These are phyloP conservation scores for Rubia occidens DNA, from an alignment of 305 asterid genomes.

Conservation along the genomic window DNA sequence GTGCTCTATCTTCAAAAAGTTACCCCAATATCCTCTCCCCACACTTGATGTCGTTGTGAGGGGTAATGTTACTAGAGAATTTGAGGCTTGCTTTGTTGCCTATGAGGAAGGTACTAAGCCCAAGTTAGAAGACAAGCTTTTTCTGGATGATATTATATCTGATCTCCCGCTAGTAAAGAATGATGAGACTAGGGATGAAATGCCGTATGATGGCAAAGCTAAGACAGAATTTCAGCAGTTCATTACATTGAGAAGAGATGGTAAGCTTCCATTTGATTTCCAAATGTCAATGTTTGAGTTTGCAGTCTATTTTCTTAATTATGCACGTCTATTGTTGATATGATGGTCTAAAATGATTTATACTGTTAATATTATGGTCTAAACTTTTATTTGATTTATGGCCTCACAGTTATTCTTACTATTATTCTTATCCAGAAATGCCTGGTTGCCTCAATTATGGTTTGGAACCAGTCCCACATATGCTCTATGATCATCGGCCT, in stretches of 20 bases:
- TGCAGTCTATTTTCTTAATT: too few species aligned
- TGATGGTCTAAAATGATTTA: too few species aligned
- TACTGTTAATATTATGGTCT: too few species aligned
- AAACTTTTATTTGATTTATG: too few species aligned
- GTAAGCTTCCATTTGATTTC: conserved; percentile 26
- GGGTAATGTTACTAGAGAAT: conserved; percentile 46
- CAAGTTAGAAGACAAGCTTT: conserved; percentile 28
- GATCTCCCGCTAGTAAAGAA: conserved; percentile 69
- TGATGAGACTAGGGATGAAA: conserved; percentile 49
- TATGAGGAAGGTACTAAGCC: conserved; percentile 35
- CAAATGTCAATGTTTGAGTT: neutral
- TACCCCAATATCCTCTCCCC: conserved; percentile 78
- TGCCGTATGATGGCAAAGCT: conserved; percentile 36
- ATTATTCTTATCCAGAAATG: conserved; percentile 31
- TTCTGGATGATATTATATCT: conserved; percentile 60
- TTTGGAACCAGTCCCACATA: conserved; percentile 17
- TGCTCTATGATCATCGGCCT: conserved; percentile 53
- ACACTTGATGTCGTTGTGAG: conserved; percentile 53
- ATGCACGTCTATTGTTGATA: too few species aligned
- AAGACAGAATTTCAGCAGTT: conserved; percentile 49
- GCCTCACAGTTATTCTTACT: neutral
- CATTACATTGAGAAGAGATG: conserved; percentile 48
- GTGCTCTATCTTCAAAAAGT: conserved; percentile 51
- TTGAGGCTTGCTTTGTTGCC: conserved; percentile 52
- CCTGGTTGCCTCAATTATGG: conserved; percentile 32